These are phyloP conservation scores for Thuja plicata DNA, from an alignment of 83 land plant species.

Conservation along the genomic window DNA sequence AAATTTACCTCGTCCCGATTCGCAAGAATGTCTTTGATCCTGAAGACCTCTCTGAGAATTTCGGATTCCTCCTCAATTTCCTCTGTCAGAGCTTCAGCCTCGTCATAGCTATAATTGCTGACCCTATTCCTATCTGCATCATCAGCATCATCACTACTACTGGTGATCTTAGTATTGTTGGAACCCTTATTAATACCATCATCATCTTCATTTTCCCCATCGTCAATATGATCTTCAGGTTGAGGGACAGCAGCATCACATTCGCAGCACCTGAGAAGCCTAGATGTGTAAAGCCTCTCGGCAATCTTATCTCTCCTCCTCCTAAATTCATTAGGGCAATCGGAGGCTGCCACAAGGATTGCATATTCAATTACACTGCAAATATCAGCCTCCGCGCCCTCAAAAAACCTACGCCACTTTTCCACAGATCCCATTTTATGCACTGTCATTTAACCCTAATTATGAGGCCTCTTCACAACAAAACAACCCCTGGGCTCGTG, in stretches of 20 bases:
- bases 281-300: conserved; percentile 47
- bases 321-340: conserved; percentile 52
- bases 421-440: conserved; percentile 25
- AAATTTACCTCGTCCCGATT: conserved; percentile 33
- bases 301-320: conserved; percentile 53
- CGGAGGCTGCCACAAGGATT: conserved; percentile 50
- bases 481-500: background rate
- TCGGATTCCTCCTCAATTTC: conserved; percentile 64
- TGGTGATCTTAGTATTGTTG: conserved; percentile 8
- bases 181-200: background rate
- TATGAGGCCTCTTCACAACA: background rate
- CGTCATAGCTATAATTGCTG: conserved; percentile 48
- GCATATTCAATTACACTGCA: conserved; percentile 63
- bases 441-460: background rate
- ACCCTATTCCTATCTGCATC: conserved; percentile 20
- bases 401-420: conserved; percentile 53
- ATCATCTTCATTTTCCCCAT: background rate
- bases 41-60: conserved; percentile 50
- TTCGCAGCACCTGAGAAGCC: conserved; percentile 13
- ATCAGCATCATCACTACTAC: conserved; percentile 6
- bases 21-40: conserved; percentile 58
- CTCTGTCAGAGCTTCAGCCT: conserved; percentile 75
- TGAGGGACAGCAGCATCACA: conserved; percentile 6
- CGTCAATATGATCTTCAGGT: background rate
- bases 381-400: conserved; percentile 36